A percentile compares a stretch with the other conserved stretches of the same genome.
phyloP scores from a whole-genome alignment of 2,329 filamentous ascomycete species.

The Parasarocladium wereldwijsianum region DNA sequence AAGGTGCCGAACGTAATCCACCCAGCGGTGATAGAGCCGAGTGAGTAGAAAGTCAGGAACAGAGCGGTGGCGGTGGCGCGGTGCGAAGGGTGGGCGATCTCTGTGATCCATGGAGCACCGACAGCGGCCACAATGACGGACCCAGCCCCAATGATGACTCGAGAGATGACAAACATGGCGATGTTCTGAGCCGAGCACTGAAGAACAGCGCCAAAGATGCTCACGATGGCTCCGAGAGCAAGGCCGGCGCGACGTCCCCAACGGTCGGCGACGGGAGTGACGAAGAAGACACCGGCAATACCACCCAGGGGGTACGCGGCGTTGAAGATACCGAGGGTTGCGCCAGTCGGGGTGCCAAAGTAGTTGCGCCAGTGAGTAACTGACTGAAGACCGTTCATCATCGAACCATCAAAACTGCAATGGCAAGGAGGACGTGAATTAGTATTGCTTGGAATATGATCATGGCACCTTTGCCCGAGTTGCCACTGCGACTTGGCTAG shows the following conservation, averaged over 20 bases:
- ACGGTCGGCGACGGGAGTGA: slow-evolving; percentile 15
- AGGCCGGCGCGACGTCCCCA: slow-evolving; percentile 17
- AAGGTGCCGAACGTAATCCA: slow-evolving; percentile 8
- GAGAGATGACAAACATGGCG: slow-evolving; percentile 38
- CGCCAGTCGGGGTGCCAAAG: slow-evolving; percentile 18
- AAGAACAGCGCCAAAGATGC: slow-evolving; percentile 16
- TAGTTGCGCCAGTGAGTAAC: slow-evolving; percentile 26
- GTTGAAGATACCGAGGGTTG: slow-evolving; percentile 16
- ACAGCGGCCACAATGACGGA: too few species aligned
- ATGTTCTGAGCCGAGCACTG: slow-evolving; percentile 15
- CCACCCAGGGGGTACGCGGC: slow-evolving; percentile 33
- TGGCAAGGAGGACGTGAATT: too few species aligned
- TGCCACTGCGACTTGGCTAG: too few species aligned
- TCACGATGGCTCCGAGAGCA: slow-evolving; percentile 15
- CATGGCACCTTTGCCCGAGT: too few species aligned
- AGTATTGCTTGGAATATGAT: too few species aligned
- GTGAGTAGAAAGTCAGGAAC: too few species aligned
- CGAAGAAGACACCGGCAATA: slow-evolving; percentile 19
- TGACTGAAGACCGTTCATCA: slow-evolving; percentile 34
- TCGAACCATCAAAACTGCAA: slow-evolving; percentile 32
- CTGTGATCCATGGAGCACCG: too few species aligned
- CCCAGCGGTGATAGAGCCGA: slow-evolving; percentile 3
- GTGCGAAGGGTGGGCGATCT: too few species aligned
- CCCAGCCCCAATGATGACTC: slow-evolving; percentile 40
- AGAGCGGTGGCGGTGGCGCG: too few species aligned